These are phyloP conservation scores for Hypocrella siamensis DNA, from an alignment of 2,329 filamentous ascomycete species.

Conservation along the genomic window DNA sequence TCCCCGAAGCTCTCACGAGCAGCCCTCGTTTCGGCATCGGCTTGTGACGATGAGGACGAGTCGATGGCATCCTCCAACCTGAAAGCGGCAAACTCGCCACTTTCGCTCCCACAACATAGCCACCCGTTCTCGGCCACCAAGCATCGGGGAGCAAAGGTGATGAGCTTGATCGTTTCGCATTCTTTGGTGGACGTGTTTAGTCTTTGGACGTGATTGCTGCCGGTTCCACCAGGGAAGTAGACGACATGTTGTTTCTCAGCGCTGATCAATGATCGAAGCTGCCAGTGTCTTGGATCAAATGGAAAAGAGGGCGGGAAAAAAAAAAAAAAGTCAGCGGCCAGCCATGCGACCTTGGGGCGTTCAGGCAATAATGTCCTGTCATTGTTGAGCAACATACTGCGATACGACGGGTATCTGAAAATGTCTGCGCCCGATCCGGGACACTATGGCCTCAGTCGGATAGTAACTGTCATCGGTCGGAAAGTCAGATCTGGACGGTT, in stretches of 20 bases:
- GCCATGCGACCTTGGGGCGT: no score
- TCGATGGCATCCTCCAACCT: slow-evolving; percentile 33
- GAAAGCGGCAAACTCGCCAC: slow-evolving; percentile 75
- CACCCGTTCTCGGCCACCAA: slow-evolving; percentile 75
- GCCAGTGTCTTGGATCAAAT: slow-evolving; percentile 53
- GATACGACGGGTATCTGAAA: slow-evolving; percentile 52
- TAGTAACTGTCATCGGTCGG: slow-evolving; percentile 32
- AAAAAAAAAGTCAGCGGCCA: no score
- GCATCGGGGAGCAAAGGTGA: slow-evolving; percentile 67
- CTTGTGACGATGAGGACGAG: slow-evolving; percentile 9
- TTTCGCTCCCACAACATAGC: slow-evolving; percentile 80
- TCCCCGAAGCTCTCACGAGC: no score
- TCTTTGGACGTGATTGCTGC: slow-evolving; percentile 48
- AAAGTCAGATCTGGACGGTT: no score
- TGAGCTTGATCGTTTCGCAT: slow-evolving; percentile 55
- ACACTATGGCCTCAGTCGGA: slow-evolving; percentile 50
- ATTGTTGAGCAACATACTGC: slow-evolving; percentile 33
- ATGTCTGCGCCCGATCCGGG: slow-evolving; percentile 44
- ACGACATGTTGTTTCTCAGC: slow-evolving; percentile 60
- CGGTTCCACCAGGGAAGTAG: slow-evolving; percentile 68
- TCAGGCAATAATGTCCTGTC: not conserved
- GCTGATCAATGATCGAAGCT: slow-evolving; percentile 80
- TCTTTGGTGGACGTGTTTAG: slow-evolving; percentile 54
- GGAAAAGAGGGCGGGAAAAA: not conserved
- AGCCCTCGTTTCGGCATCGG: slow-evolving; percentile 6